phyloP scores from a whole-genome alignment of 2,329 filamentous ascomycete genomes.

The Arthrinium puccinioides region DNA sequence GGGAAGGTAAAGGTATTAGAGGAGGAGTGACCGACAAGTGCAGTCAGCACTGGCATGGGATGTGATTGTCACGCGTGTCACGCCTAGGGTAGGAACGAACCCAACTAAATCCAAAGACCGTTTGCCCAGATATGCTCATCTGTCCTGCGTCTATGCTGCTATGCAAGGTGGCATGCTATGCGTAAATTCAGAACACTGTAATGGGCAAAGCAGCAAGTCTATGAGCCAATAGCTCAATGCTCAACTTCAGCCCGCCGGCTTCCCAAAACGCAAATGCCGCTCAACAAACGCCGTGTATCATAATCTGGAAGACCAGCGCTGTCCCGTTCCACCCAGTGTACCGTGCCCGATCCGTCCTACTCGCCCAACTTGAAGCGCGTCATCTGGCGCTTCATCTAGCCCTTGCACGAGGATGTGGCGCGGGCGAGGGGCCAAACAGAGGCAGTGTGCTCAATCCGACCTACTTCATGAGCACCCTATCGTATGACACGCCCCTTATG shows the following conservation, averaged over 20 bases:
- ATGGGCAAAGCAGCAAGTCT: conserved; percentile 3
- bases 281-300: conserved; percentile 3
- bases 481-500: conserved; percentile 67
- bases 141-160: conserved; percentile 3
- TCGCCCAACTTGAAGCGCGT: neutral
- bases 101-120: no score
- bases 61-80: no score
- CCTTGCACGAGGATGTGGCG: neutral
- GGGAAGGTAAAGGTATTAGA: no score
- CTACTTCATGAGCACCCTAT: conserved; percentile 64
- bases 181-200: neutral
- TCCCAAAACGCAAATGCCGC: conserved; percentile 4
- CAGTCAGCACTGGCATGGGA: no score
- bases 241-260: conserved; percentile 1
- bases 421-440: neutral
- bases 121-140: conserved; percentile 3
- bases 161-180: conserved; percentile 4
- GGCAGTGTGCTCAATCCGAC: neutral
- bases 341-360: no score
- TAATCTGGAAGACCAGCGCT: neutral
- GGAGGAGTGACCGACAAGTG: no score
- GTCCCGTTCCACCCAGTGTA: no score
- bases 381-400: neutral
- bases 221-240: conserved; percentile 1
- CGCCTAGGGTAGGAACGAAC: no score